These are phyloP conservation scores for Benincasa hispida DNA, from an alignment of 306 rosid species.

Conservation along the genomic window DNA sequence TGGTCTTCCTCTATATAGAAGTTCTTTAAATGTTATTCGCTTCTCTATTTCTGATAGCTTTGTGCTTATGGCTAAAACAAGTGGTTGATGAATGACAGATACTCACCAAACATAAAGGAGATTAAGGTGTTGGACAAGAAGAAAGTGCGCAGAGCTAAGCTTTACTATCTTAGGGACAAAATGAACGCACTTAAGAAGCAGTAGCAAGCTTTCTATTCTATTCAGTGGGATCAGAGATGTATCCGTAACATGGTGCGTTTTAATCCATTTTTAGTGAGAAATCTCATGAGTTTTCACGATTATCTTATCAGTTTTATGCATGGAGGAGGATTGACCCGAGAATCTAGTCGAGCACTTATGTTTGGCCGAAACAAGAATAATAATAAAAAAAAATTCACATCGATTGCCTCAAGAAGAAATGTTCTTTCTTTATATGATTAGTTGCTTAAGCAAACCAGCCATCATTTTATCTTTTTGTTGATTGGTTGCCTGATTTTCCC, in stretches of 20 bases:
- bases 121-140: constrained; percentile 89
- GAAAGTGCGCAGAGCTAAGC: constrained; percentile 93
- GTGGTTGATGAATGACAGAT: constrained; percentile 37
- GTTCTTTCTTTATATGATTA: not conserved
- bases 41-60: not conserved
- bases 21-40: not conserved
- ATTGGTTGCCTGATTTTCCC: not conserved
- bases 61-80: constrained; percentile 6
- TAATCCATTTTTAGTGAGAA: not conserved
- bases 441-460: not conserved
- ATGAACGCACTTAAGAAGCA: constrained; percentile 73
- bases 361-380: not conserved
- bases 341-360: not conserved
- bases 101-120: constrained; percentile 98
- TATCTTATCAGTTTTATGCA: not conserved
- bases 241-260: not conserved
- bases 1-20: not conserved
- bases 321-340: not conserved
- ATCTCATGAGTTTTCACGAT: not conserved
- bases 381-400: not conserved
- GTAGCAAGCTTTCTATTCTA: constrained; percentile 3
- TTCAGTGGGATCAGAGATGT: not conserved
- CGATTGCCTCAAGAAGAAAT: not conserved
- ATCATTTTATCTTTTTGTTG: not conserved
- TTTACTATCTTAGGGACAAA: constrained; percentile 80